Evolutionary conservation across 345 rosid genomes (phyloP).

Genomic region (Turnera subulata): DNA sequence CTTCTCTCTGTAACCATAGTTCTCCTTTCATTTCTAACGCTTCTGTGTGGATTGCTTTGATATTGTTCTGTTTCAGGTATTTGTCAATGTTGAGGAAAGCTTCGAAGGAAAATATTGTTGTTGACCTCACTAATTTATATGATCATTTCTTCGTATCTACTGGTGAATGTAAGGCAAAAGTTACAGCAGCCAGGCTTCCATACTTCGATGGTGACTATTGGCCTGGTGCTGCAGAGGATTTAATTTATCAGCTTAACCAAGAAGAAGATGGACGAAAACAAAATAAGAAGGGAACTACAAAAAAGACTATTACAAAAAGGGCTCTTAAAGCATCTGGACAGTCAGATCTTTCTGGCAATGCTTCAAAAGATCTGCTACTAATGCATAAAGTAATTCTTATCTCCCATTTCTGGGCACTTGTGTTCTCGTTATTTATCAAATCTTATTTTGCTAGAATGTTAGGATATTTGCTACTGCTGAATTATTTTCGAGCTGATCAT

Average conservation of each 20-base stretch:
- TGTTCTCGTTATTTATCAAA: too few species aligned
- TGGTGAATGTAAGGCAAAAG: conserved; percentile 26
- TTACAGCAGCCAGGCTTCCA: conserved; percentile 48
- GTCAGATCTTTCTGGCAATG: conserved; percentile 30
- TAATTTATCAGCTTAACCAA: conserved; percentile 20
- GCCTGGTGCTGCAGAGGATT: conserved; percentile 36
- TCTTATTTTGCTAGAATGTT: not conserved
- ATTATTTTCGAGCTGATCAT: not conserved
- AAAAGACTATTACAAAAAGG: conserved; percentile 28
- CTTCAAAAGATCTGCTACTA: conserved; percentile 40
- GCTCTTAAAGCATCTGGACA: conserved; percentile 41
- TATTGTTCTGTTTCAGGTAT: conserved; percentile 32
- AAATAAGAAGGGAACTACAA: conserved; percentile 22
- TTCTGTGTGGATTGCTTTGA: not conserved
- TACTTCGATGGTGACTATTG: conserved; percentile 60
- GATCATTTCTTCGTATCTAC: conserved; percentile 38
- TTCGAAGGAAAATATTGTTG: conserved; percentile 25
- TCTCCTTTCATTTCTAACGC: not conserved
- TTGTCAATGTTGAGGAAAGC: conserved; percentile 40
- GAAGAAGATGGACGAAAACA: conserved; percentile 20
- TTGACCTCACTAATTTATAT: conserved; percentile 37
- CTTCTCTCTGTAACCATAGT: not conserved
- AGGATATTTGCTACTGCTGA: not conserved
- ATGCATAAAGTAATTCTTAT: conserved; percentile 40
- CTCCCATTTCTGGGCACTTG: not conserved